phyloP scores from a whole-genome alignment of 1,284 basidiomycete species.

The Schizophyllum commune region DNA sequence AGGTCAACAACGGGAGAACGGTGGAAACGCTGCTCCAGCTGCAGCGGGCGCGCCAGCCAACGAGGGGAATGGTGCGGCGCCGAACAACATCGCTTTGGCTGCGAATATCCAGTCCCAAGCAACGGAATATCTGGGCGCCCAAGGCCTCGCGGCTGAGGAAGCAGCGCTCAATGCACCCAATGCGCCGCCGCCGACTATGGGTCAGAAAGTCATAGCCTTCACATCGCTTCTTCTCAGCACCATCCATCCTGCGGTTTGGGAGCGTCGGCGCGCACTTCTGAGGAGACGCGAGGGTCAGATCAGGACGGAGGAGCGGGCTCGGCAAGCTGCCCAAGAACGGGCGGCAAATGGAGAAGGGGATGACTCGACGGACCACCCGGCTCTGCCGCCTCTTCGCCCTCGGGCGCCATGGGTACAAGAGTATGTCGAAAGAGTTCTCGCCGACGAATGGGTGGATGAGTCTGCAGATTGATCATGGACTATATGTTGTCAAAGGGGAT shows the following conservation, averaged over 20 bases:
- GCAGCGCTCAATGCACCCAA: conserved; percentile 19
- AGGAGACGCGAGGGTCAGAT: conserved; percentile 59
- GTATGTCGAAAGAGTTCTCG: conserved; percentile 59
- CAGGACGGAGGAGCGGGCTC: conserved; percentile 54
- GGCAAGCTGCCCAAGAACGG: conserved; percentile 19
- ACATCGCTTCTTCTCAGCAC: conserved; percentile 51
- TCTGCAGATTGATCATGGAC: conserved; percentile 28
- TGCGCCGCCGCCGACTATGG: conserved; percentile 33
- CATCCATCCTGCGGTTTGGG: conserved; percentile 69
- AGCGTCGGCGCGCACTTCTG: conserved; percentile 53
- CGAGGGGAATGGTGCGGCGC: background rate
- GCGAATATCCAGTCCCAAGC: conserved; percentile 48
- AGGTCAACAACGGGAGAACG: background rate
- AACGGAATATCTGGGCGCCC: conserved; percentile 37
- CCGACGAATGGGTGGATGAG: conserved; percentile 67
- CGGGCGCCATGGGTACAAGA: conserved; percentile 54
- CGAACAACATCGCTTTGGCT: background rate
- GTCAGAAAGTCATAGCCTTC: conserved; percentile 49
- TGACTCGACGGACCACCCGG: conserved; percentile 22
- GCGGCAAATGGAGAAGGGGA: conserved; percentile 24
- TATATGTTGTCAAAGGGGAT: background rate
- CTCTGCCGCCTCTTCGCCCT: conserved; percentile 29
- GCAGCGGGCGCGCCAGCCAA: background rate
- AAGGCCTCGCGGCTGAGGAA: background rate
- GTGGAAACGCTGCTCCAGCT: background rate